Conservation (phyloP, 2,329 filamentous ascomycete species). For the Fusarium nurragi region DNA sequence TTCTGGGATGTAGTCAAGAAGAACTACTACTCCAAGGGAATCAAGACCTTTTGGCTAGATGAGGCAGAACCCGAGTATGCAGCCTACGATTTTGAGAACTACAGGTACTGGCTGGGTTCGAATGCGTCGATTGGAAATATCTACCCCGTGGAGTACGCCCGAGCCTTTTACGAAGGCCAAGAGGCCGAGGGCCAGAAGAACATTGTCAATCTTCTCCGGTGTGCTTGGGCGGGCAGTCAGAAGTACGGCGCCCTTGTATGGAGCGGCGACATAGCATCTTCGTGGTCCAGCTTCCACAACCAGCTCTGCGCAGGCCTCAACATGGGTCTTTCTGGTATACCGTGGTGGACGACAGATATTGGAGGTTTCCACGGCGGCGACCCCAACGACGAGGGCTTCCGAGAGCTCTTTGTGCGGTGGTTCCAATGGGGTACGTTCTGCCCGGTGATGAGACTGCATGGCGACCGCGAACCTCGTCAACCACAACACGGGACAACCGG, state of each 20-base stretch:
- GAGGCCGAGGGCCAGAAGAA: slow-evolving; percentile 60
- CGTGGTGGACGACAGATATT: slow-evolving; percentile 78
- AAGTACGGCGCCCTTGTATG: slow-evolving; percentile 73
- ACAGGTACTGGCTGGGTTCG: slow-evolving; percentile 53
- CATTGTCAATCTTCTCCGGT: slow-evolving; percentile 64
- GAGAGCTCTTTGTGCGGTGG: slow-evolving; percentile 73
- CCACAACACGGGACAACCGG: slow-evolving; percentile 49
- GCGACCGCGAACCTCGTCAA: slow-evolving; percentile 68
- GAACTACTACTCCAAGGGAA: slow-evolving; percentile 70
- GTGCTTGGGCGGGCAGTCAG: slow-evolving; percentile 65
- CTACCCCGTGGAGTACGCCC: slow-evolving; percentile 67
- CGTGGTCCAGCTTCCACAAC: slow-evolving; percentile 67
- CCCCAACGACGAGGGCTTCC: slow-evolving; percentile 63
- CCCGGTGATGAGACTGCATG: slow-evolving; percentile 74
- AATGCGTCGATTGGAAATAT: slow-evolving; percentile 63
- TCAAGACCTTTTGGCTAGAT: slow-evolving; percentile 74
- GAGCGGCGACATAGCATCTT: slow-evolving; percentile 73
- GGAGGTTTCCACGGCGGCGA: slow-evolving; percentile 75
- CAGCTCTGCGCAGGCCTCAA: slow-evolving; percentile 72
- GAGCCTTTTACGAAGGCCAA: slow-evolving; percentile 69
- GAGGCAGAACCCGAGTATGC: slow-evolving; percentile 74
- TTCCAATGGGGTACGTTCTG: slow-evolving; percentile 76
- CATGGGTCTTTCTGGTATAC: slow-evolving; percentile 71
- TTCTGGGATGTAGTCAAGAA: slow-evolving; percentile 67
- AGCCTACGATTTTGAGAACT: slow-evolving; percentile 73